phyloP scores from a whole-genome alignment of 2,329 filamentous ascomycete genomes.

The Scedosporium apiospermum region DNA sequence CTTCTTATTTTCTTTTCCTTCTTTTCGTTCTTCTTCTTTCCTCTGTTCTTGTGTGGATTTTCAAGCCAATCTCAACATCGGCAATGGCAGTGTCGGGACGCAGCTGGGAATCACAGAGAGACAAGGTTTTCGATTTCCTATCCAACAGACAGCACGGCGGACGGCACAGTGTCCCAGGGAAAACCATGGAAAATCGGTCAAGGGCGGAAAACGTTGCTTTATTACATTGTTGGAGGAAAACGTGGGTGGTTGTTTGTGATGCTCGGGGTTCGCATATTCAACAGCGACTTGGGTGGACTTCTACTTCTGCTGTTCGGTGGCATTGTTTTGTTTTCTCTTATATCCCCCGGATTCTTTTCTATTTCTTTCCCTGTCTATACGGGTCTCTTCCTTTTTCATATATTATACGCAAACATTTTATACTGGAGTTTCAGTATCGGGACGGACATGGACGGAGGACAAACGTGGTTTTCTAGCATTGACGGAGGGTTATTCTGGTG shows the following conservation, averaged over 20 bases:
- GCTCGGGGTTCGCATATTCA: not conserved
- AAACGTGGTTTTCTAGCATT: conserved; percentile 8
- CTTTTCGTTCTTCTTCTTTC: conserved; percentile 2
- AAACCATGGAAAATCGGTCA: not conserved
- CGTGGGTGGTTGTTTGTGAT: not conserved
- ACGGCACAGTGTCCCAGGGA: not conserved
- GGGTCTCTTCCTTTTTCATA: conserved; percentile 5
- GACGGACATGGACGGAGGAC: conserved; percentile 7
- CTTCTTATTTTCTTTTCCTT: conserved; percentile 8
- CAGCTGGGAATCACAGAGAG: not conserved
- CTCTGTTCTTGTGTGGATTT: not conserved
- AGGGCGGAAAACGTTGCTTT: not conserved
- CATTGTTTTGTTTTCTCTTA: not conserved
- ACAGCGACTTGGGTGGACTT: not conserved
- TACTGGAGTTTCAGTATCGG: conserved; percentile 8
- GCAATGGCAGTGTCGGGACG: not conserved
- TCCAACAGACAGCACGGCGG: not conserved
- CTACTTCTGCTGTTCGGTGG: not conserved
- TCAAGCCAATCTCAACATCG: conserved; percentile 2
- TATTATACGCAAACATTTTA: conserved; percentile 6
- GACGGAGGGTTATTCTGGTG: conserved; percentile 9
- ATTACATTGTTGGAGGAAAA: not conserved
- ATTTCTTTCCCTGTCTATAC: conserved; percentile 4
- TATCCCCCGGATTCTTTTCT: not conserved
- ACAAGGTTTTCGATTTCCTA: not conserved